Conservation (phyloP, 495 filamentous ascomycete genomes). For the Penicillium soppii region DNA sequence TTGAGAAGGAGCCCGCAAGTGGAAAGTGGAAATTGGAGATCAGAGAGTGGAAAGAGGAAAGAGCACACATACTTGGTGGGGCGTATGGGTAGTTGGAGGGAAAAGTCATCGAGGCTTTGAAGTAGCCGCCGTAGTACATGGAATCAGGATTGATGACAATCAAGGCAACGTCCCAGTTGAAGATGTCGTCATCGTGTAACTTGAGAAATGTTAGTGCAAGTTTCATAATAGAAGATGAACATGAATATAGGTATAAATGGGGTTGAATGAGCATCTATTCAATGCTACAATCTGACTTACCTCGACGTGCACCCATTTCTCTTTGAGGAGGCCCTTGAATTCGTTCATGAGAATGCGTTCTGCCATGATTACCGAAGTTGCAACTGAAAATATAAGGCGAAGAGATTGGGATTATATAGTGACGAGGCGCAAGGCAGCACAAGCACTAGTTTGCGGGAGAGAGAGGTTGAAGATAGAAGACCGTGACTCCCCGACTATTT, state of each 20-base stretch:
- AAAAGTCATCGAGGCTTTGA: constrained; percentile 86
- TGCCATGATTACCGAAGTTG: constrained; percentile 44
- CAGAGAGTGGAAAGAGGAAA: background rate
- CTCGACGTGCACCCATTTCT: constrained; percentile 92
- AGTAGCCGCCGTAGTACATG: constrained; percentile 88
- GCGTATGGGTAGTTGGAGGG: constrained; percentile 85
- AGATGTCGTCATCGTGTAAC: constrained; percentile 74
- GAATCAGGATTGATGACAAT: constrained; percentile 92
- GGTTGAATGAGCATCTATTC: too few relatives aligned
- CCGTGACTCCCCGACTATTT: too few relatives aligned
- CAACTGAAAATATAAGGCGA: background rate
- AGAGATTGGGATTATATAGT: too few relatives aligned
- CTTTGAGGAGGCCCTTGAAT: constrained; percentile 75
- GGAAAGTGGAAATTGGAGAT: too few relatives aligned
- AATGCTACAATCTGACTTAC: too few relatives aligned
- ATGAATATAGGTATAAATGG: background rate
- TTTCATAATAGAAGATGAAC: too few relatives aligned
- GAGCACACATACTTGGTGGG: constrained; percentile 59
- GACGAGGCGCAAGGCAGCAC: too few relatives aligned
- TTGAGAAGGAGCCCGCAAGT: too few relatives aligned
- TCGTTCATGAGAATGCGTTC: constrained; percentile 88
- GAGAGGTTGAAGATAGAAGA: too few relatives aligned
- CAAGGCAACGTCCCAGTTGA: constrained; percentile 82
- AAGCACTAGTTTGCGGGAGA: too few relatives aligned
- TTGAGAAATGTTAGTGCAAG: constrained; percentile 17